Conservation (phyloP, 2,329 filamentous ascomycete species). For the Tolypocladium pustulatum region DNA sequence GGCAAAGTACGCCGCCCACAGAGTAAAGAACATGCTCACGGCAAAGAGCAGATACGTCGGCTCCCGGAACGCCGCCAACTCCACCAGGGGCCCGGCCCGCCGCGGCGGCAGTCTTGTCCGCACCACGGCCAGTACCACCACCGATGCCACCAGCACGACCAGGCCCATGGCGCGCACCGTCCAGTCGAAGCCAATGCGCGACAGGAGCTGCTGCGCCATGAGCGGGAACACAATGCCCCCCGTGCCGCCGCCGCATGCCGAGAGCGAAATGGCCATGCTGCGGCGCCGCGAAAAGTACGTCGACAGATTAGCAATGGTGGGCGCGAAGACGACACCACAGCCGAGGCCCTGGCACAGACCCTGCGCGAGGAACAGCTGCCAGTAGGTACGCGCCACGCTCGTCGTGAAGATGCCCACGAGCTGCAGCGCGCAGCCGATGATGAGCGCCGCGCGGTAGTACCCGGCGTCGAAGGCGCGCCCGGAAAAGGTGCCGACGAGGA, state of each 20-base stretch:
- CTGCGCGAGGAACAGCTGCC: constrained; percentile 40
- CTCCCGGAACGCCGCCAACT: constrained; percentile 39
- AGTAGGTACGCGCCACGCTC: constrained; percentile 30
- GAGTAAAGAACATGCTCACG: constrained; percentile 24
- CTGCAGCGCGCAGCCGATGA: constrained; percentile 29
- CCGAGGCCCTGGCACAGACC: constrained; percentile 48
- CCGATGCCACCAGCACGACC: constrained; percentile 37
- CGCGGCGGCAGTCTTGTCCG: constrained; percentile 37
- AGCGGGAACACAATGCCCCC: constrained; percentile 56
- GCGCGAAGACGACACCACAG: constrained; percentile 41
- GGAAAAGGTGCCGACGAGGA: constrained; percentile 27
- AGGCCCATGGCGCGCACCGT: constrained; percentile 53
- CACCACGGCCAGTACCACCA: constrained; percentile 29
- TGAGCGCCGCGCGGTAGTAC: constrained; percentile 21
- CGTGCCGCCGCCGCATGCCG: constrained; percentile 47
- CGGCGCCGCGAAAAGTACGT: constrained; percentile 53
- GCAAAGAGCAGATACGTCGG: constrained; percentile 27
- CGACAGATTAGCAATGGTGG: constrained; percentile 41
- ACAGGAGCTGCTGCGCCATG: constrained; percentile 43
- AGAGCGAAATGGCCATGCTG: constrained; percentile 48
- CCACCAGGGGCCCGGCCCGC: constrained; percentile 38
- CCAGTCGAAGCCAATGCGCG: constrained; percentile 52
- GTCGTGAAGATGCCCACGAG: constrained; percentile 34
- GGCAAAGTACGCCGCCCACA: constrained; percentile 40
- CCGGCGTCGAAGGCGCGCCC: constrained; percentile 32